These are phyloP conservation scores for Puccinellia tenuiflora DNA, from an alignment of 176 grass and related monocot genomes.

Conservation along the genomic window DNA sequence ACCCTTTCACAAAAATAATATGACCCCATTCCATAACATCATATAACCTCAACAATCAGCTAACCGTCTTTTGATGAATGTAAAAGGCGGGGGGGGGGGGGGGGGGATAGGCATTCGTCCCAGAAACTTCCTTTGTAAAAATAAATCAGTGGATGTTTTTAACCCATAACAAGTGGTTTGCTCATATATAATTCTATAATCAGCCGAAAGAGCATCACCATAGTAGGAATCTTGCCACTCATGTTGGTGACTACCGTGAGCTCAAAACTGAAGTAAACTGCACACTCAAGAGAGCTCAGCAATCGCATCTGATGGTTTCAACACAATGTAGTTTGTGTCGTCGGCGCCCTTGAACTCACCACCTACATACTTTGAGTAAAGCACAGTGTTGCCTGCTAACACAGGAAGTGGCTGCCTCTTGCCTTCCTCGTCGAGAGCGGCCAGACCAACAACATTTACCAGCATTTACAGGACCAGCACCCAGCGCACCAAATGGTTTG, in stretches of 20 bases:
- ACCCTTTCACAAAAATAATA: background rate
- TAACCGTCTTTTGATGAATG: background rate
- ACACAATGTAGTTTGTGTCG: slow-evolving; percentile 51
- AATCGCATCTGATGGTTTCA: slow-evolving; percentile 65
- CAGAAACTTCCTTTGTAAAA: background rate
- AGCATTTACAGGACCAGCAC: slow-evolving; percentile 11
- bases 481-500: no score
- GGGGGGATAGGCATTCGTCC: background rate
- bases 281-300: slow-evolving; percentile 50
- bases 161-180: background rate
- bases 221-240: background rate
- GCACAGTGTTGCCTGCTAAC: slow-evolving; percentile 34
- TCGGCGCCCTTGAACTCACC: slow-evolving; percentile 60
- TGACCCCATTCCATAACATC: background rate
- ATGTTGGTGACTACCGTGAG: background rate
- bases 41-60: background rate
- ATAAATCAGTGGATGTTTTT: background rate
- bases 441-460: slow-evolving; percentile 63
- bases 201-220: background rate
- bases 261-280: background rate
- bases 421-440: slow-evolving; percentile 62
- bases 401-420: slow-evolving; percentile 47
- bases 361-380: slow-evolving; percentile 71
- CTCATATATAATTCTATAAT: background rate
- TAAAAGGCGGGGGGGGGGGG: background rate